Evolutionary conservation across 495 filamentous ascomycete genomes (phyloP).

Genomic region (Pseudoneurospora amorphoporcata): DNA sequence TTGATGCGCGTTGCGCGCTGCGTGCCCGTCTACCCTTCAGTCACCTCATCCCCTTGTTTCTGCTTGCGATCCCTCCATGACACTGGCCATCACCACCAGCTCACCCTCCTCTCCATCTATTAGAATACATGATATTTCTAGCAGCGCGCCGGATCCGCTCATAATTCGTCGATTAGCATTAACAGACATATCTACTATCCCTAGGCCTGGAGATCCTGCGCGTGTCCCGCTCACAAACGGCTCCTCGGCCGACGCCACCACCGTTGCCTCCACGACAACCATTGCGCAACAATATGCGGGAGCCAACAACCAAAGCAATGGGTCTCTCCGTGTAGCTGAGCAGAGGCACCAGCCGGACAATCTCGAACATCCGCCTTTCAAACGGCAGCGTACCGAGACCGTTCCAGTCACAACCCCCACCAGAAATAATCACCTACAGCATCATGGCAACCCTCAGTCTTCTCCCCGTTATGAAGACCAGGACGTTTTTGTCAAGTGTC

Average conservation of each 20-base stretch:
- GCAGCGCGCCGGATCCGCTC: background rate
- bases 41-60: background rate
- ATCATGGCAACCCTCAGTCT: background rate
- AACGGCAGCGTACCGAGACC: background rate
- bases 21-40: background rate
- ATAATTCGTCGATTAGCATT: background rate
- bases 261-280: background rate
- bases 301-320: background rate
- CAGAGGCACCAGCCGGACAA: background rate
- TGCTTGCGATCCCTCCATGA: background rate
- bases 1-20: background rate
- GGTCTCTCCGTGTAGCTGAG: background rate
- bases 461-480: background rate
- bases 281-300: background rate
- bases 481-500: slow-evolving; percentile 6
- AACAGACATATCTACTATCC: background rate
- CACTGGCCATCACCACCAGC: background rate
- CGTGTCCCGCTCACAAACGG: background rate
- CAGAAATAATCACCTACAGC: background rate
- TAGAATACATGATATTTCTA: background rate
- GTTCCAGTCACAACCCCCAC: background rate
- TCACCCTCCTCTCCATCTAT: background rate
- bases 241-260: background rate
- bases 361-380: background rate
- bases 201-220: background rate